These are phyloP conservation scores for Alternaria novae-zelandiae DNA, from an alignment of 2,329 filamentous ascomycete species.

Conservation along the genomic window DNA sequence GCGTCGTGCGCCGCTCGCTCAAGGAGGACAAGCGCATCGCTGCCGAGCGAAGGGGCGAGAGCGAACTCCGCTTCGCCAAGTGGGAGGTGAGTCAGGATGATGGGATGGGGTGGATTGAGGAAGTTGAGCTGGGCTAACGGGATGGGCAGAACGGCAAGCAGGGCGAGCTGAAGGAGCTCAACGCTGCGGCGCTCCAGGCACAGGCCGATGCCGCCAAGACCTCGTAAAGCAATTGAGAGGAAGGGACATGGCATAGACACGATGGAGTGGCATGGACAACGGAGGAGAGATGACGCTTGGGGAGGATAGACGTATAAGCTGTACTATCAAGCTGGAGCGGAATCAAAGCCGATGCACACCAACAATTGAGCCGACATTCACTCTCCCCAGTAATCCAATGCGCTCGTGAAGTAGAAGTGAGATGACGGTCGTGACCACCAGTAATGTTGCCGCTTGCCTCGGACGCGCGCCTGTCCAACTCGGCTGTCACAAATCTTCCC, in stretches of 20 bases:
- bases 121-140: constrained; percentile 31
- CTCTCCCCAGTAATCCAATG: not conserved
- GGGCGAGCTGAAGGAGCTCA: constrained; percentile 79
- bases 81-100: constrained; percentile 80
- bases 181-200: constrained; percentile 57
- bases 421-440: constrained; percentile 6
- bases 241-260: constrained; percentile 1
- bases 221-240: constrained; percentile 32
- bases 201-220: constrained; percentile 55
- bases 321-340: constrained; percentile 42
- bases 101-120: not conserved
- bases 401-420: constrained; percentile 12
- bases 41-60: constrained; percentile 88
- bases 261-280: constrained; percentile 8
- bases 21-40: constrained; percentile 90
- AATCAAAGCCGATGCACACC: constrained; percentile 37
- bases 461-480: constrained; percentile 16
- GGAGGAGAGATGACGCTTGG: constrained; percentile 13
- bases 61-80: constrained; percentile 88
- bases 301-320: constrained; percentile 45
- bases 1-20: constrained; percentile 92
- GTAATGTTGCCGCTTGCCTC: not conserved
- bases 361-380: constrained; percentile 22
- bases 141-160: constrained; percentile 86
- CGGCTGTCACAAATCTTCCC: constrained; percentile 36